phyloP scores from a whole-genome alignment of 805 yeast genomes.

The Sugiyamaella qingdaonensis region DNA sequence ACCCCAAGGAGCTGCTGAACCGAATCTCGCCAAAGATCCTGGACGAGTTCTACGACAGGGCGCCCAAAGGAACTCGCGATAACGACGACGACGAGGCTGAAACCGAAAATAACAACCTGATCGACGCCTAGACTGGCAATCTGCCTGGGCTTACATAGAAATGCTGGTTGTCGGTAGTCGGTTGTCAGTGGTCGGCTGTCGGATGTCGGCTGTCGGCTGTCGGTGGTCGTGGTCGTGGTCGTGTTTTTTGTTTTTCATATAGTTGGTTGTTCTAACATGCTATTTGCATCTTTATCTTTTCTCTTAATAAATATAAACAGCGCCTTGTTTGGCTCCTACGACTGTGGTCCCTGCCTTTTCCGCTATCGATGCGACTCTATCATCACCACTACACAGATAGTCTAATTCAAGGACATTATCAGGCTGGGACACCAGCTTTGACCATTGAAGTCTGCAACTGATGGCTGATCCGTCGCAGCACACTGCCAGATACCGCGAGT shows the following conservation, averaged over 20 bases:
- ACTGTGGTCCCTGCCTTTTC: not conserved
- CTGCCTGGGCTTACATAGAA: not conserved
- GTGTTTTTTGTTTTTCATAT: not conserved
- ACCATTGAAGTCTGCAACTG: not conserved
- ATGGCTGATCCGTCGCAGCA: not conserved
- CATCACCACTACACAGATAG: not conserved
- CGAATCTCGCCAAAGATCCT: conserved; percentile 97
- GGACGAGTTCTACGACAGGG: conserved; percentile 91
- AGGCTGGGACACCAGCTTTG: not conserved
- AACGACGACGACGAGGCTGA: conserved; percentile 45
- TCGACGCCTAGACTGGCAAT: conserved; percentile 32
- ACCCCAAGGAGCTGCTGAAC: conserved; percentile 97
- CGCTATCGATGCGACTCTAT: not conserved
- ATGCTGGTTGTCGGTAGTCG: no score
- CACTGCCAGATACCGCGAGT: not conserved
- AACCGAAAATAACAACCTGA: conserved; percentile 30
- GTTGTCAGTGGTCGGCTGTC: no score
- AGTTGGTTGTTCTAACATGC: not conserved
- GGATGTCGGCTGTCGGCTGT: no score
- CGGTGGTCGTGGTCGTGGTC: no score
- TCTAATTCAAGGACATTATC: not conserved
- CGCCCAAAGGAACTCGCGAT: conserved; percentile 30
- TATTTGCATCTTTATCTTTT: not conserved
- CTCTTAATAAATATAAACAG: not conserved
- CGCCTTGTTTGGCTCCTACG: conserved; percentile 1